Evolutionary conservation across 345 rosid species (phyloP).

Genomic region (Microcos paniculata): DNA sequence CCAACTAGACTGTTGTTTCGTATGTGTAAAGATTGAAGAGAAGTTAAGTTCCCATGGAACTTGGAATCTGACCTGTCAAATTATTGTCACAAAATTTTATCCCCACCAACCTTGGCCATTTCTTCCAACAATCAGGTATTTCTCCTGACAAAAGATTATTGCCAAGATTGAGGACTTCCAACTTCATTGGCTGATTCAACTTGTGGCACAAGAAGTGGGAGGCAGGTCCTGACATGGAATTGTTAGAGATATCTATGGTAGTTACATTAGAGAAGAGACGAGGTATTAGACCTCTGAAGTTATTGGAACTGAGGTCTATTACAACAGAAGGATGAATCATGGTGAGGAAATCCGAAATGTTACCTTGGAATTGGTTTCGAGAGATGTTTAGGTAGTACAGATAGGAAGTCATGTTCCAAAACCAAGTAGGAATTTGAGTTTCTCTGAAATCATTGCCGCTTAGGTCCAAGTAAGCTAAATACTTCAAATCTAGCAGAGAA

Average conservation of each 20-base stretch:
- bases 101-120: constrained; percentile 9
- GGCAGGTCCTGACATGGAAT: too few relatives aligned
- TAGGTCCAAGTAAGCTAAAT: too few relatives aligned
- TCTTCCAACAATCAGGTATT: constrained; percentile 19
- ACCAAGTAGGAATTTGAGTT: too few relatives aligned
- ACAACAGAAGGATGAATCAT: neutral
- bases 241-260: too few relatives aligned
- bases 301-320: constrained; percentile 26
- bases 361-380: constrained; percentile 21
- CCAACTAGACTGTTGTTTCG: constrained; percentile 15
- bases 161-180: constrained; percentile 19
- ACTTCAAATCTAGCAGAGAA: too few relatives aligned
- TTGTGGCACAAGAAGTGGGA: constrained; percentile 17
- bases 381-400: constrained; percentile 18
- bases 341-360: constrained; percentile 11
- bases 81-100: constrained; percentile 19
- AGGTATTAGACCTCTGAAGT: too few relatives aligned
- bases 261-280: too few relatives aligned
- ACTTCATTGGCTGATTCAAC: neutral
- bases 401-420: too few relatives aligned
- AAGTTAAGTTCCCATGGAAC: constrained; percentile 2
- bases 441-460: too few relatives aligned
- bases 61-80: constrained; percentile 15
- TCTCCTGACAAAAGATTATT: constrained; percentile 11
- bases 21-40: constrained; percentile 10